Evolutionary conservation across 345 rosid genomes (phyloP).

Genomic region (Populus ilicifolia): DNA sequence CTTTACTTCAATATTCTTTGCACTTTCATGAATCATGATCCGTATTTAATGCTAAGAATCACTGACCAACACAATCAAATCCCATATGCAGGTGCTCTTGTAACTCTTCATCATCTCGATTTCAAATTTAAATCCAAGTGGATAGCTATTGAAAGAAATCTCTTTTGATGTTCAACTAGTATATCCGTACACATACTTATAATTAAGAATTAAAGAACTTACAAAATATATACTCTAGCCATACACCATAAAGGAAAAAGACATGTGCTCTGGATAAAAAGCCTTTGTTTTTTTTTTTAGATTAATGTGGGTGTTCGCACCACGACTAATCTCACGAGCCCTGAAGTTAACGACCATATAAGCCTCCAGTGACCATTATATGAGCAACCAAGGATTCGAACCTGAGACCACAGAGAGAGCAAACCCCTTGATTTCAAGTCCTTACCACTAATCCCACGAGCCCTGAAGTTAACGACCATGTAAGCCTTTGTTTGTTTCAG

Average conservation of each 20-base stretch:
- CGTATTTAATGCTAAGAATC: conserved; percentile 17
- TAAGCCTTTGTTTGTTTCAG: too few relatives aligned
- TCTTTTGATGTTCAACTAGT: neutral
- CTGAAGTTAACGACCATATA: too few relatives aligned
- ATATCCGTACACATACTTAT: neutral
- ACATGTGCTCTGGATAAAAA: neutral
- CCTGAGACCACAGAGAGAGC: too few relatives aligned
- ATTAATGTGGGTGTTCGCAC: too few relatives aligned
- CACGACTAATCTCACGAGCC: too few relatives aligned
- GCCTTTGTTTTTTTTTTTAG: too few relatives aligned
- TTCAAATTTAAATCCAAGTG: neutral
- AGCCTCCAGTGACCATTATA: too few relatives aligned
- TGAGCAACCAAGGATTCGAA: too few relatives aligned
- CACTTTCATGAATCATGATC: conserved; percentile 7
- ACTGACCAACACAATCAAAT: neutral
- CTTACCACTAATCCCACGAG: too few relatives aligned
- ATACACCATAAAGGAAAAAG: neutral
- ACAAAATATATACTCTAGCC: too few relatives aligned
- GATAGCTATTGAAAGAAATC: neutral
- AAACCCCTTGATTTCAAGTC: too few relatives aligned
- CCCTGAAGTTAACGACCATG: too few relatives aligned
- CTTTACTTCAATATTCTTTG: conserved; percentile 16
- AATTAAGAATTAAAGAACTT: neutral
- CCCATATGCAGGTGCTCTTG: neutral
- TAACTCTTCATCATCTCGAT: neutral